Conservation (phyloP, 1,284 basidiomycete species). For the Ustilago shanxiensis region DNA sequence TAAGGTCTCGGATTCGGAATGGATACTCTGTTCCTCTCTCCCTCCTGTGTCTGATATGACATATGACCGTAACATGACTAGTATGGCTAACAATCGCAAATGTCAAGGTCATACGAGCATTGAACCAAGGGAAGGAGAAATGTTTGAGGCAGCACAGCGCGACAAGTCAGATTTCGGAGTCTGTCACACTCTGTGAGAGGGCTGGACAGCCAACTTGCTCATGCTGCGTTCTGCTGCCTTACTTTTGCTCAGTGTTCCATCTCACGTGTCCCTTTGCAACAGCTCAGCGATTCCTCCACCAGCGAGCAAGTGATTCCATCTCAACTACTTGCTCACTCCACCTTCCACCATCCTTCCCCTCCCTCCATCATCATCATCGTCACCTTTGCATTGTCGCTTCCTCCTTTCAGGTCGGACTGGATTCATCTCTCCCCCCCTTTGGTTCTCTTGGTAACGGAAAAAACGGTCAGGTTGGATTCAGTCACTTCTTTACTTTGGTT, state of each 20-base stretch:
- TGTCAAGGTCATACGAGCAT: not conserved
- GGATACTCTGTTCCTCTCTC: too few relatives aligned
- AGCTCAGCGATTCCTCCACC: not conserved
- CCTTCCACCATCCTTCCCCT: not conserved
- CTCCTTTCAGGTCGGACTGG: slow-evolving; percentile 3
- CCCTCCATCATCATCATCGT: not conserved
- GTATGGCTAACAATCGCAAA: not conserved
- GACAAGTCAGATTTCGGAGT: too few relatives aligned
- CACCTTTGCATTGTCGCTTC: not conserved
- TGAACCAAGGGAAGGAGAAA: not conserved
- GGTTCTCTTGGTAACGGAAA: slow-evolving; percentile 2
- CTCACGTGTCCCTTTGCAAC: slow-evolving; percentile 1
- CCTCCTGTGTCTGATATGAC: too few relatives aligned
- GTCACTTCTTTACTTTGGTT: slow-evolving; percentile 5
- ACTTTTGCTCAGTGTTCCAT: not conserved
- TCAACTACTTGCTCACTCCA: not conserved
- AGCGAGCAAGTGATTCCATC: not conserved
- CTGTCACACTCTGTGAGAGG: too few relatives aligned
- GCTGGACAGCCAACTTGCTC: not conserved
- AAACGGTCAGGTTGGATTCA: slow-evolving; percentile 3
- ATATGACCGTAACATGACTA: too few relatives aligned
- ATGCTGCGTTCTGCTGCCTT: not conserved
- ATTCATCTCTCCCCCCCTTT: not conserved
- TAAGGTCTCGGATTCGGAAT: too few relatives aligned
- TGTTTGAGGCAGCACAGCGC: not conserved